Evolutionary conservation across 1,284 basidiomycete genomes (phyloP), one percentile per base, ranked within the genome.

Genomic region (Ganoderma sp.): DNA sequence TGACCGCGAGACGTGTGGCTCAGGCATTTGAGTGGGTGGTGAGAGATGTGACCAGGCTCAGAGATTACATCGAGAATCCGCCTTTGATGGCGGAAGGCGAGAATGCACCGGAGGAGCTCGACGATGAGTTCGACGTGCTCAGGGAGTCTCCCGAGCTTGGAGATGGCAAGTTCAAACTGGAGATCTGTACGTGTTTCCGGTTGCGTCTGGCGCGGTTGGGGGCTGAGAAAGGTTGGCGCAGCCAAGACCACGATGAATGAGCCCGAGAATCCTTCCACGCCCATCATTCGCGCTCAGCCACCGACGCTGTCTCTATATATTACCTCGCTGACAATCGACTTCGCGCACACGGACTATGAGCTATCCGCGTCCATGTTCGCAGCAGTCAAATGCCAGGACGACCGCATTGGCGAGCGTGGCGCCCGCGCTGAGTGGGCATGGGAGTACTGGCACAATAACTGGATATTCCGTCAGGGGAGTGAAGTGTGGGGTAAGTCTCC

Each of bases 381-480:
- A 14, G 91, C 89, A 15, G 88, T 93, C 71, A 91, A 90, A 74
- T 88, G 86, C 62, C 85, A 88, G 71, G 86, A 87, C 70, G 85
- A 88, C 69, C 82, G 85, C 56, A 80, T 81, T 10, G 90, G 90
- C 14, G 85, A 88, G 71, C 83, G 87, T 10, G 87, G 88, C 15
- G 87, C 88, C 1, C 87, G 90, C 45, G 83, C 88, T n/a, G 84
- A 88, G 45, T 93, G 90, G 89, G 81, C 89, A 37, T 93, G 91
- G 91, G 88, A 90, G 68, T 81, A 81, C 69, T 89, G 88, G 86
- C 84, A 89, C 69, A 84, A 83, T 68, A 87, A 89, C 67, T 90
- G 87, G 85, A 81, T 86, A 2, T 90, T 93, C 78, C 81, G 88
- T 65, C 84, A 85, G 69, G 87, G 88, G 70, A 85, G 85, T 66